A percentile compares a stretch with the other conserved stretches of the same genome.
Conservation (phyloP, 768 basidiomycete genomes). For the Suillus sp. region DNA sequence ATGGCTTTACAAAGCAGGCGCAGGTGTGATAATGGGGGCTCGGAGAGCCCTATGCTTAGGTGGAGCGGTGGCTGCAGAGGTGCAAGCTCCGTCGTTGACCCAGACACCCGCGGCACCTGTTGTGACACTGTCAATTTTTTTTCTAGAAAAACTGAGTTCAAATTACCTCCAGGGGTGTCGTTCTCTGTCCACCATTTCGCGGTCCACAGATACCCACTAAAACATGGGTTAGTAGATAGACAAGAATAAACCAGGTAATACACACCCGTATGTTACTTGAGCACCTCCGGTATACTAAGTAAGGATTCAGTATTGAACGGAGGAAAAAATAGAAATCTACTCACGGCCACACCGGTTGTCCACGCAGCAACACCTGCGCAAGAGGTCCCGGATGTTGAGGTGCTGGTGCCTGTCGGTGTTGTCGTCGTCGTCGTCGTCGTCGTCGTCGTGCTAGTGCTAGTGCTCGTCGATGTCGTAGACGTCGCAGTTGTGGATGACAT, state of each 20-base stretch:
- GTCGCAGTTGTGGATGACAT: constrained; percentile 24
- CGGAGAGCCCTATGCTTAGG: constrained; percentile 2
- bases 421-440: constrained; percentile 16
- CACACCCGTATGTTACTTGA: constrained; percentile 45
- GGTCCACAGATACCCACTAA: constrained; percentile 49
- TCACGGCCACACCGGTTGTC: constrained; percentile 37
- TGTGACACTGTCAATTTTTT: neutral
- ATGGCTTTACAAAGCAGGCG: constrained; percentile 9
- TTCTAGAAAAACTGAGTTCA: neutral
- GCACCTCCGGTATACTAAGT: constrained; percentile 45
- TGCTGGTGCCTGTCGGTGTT: constrained; percentile 24
- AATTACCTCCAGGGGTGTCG: constrained; percentile 36
- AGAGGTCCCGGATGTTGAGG: constrained; percentile 24
- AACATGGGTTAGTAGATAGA: neutral
- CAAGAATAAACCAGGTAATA: neutral
- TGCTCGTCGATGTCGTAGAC: neutral
- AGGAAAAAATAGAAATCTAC: constrained; percentile 14
- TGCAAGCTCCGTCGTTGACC: constrained; percentile 59
- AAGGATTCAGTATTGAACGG: neutral
- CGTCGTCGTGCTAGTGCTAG: constrained; percentile 27
- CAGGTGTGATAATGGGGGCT: constrained; percentile 7
- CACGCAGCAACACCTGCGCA: constrained; percentile 48
- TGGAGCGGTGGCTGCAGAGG: constrained; percentile 13
- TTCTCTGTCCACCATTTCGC: constrained; percentile 48
- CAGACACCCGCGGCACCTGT: constrained; percentile 54